Conservation (phyloP, 2,329 filamentous ascomycete species). For the Cryphonectria japonica region DNA sequence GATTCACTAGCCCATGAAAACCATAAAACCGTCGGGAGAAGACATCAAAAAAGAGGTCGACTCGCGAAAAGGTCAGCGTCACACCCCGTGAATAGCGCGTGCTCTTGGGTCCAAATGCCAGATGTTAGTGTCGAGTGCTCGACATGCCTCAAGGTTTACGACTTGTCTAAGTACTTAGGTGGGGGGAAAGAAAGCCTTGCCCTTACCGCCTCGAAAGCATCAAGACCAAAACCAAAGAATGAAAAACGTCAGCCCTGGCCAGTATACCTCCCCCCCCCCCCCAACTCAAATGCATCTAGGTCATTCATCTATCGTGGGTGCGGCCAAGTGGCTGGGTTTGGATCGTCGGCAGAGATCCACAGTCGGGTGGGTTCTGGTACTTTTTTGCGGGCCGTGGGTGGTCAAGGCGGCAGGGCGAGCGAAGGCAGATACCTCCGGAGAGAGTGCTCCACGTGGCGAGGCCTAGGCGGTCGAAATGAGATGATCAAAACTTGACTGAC, state of each 20-base stretch:
- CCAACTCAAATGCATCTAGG: background rate
- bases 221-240: background rate
- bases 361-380: background rate
- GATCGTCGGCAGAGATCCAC: background rate
- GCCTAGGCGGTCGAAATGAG: background rate
- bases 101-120: background rate
- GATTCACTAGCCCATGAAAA: conserved; percentile 33
- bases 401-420: background rate
- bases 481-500: background rate
- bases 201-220: background rate
- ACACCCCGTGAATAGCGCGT: background rate
- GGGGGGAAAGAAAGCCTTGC: background rate
- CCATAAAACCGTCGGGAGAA: background rate
- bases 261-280: background rate
- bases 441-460: background rate
- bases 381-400: background rate
- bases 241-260: background rate
- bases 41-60: background rate
- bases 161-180: no score
- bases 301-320: background rate
- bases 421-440: background rate
- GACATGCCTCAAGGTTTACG: background rate
- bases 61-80: background rate
- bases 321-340: background rate
- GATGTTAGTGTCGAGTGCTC: background rate